These are phyloP conservation scores for Naganishia albida DNA, from an alignment of 1,284 basidiomycete genomes.

Conservation along the genomic window DNA sequence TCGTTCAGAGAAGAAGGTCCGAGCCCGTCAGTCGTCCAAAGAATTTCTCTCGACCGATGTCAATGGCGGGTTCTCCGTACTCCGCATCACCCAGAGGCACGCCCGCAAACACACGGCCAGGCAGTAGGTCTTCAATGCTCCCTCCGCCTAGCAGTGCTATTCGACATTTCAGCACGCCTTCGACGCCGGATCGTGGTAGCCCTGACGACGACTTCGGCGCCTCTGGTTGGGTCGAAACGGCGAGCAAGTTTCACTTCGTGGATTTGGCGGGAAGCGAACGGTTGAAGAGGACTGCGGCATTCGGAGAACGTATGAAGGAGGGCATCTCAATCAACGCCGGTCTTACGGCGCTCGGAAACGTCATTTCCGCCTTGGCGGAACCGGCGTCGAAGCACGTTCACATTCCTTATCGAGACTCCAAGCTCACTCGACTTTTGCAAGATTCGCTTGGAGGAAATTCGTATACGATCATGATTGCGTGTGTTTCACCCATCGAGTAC, in stretches of 20 bases:
- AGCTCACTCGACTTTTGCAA: constrained; percentile 80
- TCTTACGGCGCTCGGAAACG: constrained; percentile 92
- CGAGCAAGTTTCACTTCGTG: constrained; percentile 98
- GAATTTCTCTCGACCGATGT: constrained; percentile 27
- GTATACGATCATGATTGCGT: constrained; percentile 98
- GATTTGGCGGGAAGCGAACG: constrained; percentile 96
- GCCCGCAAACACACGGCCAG: constrained; percentile 25
- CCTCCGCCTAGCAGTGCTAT: constrained; percentile 33
- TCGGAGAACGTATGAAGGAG: constrained; percentile 94
- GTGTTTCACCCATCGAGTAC: constrained; percentile 88
- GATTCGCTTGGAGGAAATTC: constrained; percentile 98
- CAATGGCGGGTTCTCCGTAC: constrained; percentile 8
- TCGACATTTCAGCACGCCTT: constrained; percentile 28
- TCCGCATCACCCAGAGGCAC: constrained; percentile 12
- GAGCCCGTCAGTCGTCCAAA: constrained; percentile 19
- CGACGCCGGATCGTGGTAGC: constrained; percentile 63
- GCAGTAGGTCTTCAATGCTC: constrained; percentile 35
- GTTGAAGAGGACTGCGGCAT: constrained; percentile 88
- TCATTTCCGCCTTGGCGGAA: constrained; percentile 97
- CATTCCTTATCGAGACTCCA: constrained; percentile 82
- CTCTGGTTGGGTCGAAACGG: constrained; percentile 76
- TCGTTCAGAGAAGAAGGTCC: constrained; percentile 65
- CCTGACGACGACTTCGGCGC: constrained; percentile 59
- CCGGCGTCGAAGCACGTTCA: constrained; percentile 66
- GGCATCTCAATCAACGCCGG: constrained; percentile 97